phyloP scores from a whole-genome alignment of 2,329 filamentous ascomycete species.

The Capronia epimyces region DNA sequence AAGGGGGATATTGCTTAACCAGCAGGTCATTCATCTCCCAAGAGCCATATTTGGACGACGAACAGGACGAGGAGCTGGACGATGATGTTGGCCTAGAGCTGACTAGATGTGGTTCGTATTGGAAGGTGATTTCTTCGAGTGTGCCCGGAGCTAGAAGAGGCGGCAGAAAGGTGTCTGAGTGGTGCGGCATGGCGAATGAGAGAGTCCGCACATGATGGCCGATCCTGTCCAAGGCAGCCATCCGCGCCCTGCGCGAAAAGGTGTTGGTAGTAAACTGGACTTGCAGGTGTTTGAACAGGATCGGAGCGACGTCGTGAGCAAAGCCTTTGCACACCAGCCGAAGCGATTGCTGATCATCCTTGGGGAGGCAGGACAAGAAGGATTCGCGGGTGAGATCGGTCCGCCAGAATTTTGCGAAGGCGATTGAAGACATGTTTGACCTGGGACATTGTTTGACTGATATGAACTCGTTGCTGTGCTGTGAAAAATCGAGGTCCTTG shows the following conservation, averaged over 20 bases:
- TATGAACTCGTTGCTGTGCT: background rate
- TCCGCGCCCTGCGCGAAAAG: conserved; percentile 67
- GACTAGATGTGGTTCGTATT: conserved; percentile 68
- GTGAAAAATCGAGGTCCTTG: background rate
- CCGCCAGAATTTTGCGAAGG: conserved; percentile 36
- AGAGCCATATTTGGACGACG: conserved; percentile 69
- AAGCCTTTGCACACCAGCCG: conserved; percentile 37
- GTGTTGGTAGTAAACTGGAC: conserved; percentile 55
- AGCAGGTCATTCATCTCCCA: conserved; percentile 73
- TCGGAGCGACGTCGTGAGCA: conserved; percentile 32
- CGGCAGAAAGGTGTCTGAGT: conserved; percentile 71
- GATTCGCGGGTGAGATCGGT: conserved; percentile 34
- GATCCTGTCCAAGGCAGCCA: conserved; percentile 70
- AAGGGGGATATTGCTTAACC: conserved; percentile 77
- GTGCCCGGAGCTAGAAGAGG: conserved; percentile 74
- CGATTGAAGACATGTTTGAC: conserved; percentile 23
- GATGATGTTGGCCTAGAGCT: conserved; percentile 55
- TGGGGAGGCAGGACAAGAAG: conserved; percentile 32
- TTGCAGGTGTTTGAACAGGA: conserved; percentile 42
- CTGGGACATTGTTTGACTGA: conserved; percentile 14
- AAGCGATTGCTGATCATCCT: conserved; percentile 34
- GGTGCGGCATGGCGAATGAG: conserved; percentile 71
- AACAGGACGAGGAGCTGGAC: conserved; percentile 39
- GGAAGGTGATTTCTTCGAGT: conserved; percentile 71
- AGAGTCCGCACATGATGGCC: conserved; percentile 74